Percentiles rank a stretch among this genome's conserved stretches.
These are phyloP conservation scores for Tricholoma sp. DNA, from an alignment of 768 basidiomycete genomes.

Conservation along the genomic window DNA sequence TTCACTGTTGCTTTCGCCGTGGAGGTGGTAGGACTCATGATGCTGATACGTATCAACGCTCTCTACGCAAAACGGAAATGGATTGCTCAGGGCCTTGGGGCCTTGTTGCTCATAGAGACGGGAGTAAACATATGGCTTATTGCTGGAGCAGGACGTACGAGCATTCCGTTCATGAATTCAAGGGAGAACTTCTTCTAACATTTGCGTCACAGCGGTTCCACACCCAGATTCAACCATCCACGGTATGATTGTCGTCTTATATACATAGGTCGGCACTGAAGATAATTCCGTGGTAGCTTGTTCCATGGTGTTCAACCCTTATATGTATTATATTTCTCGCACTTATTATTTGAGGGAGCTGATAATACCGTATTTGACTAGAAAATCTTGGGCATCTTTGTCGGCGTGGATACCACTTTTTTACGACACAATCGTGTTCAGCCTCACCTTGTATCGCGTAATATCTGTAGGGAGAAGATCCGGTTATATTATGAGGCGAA, in stretches of 20 bases:
- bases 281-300: constrained; percentile 14
- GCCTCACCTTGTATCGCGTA: constrained; percentile 21
- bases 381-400: constrained; percentile 36
- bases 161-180: neutral
- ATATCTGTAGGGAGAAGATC: constrained; percentile 15
- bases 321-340: constrained; percentile 23
- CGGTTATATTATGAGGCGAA: constrained; percentile 16
- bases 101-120: constrained; percentile 40
- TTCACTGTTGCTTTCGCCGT: constrained; percentile 45
- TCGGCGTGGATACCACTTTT: constrained; percentile 42
- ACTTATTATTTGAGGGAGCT: neutral
- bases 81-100: constrained; percentile 22
- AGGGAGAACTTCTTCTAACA: neutral
- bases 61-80: constrained; percentile 30
- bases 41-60: constrained; percentile 45
- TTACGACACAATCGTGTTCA: constrained; percentile 23
- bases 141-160: constrained; percentile 39
- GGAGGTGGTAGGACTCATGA: constrained; percentile 49
- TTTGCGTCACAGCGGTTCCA: constrained; percentile 26
- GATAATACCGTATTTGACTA: constrained; percentile 16
- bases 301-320: constrained; percentile 35
- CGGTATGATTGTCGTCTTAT: constrained; percentile 14
- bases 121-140: constrained; percentile 50
- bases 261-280: neutral
- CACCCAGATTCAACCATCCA: constrained; percentile 34